Percentiles rank a stretch among this genome's conserved stretches.
These are phyloP conservation scores for Echium plantagineum DNA, from an alignment of 257 asterid species.

Conservation along the genomic window DNA sequence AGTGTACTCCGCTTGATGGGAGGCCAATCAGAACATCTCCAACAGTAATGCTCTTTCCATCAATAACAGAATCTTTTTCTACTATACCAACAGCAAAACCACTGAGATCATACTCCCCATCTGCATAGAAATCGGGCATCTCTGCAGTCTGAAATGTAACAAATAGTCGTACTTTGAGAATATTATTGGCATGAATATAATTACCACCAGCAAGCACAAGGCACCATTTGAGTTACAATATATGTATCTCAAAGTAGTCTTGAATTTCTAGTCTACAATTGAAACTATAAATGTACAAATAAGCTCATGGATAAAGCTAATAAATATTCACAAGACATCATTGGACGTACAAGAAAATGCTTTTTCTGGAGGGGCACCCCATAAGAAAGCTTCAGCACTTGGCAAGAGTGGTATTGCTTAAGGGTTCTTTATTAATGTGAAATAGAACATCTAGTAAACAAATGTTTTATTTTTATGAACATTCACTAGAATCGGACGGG, in stretches of 20 bases:
- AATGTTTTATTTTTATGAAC: background rate
- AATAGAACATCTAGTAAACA: too few relatives aligned
- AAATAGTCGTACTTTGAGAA: background rate
- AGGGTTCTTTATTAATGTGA: background rate
- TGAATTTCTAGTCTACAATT: background rate
- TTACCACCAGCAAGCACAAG: too few relatives aligned
- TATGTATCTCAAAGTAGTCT: background rate
- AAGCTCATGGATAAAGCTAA: too few relatives aligned
- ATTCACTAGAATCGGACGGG: background rate
- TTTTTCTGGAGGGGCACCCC: too few relatives aligned
- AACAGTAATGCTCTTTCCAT: conserved; percentile 56
- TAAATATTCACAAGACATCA: too few relatives aligned
- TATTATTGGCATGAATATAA: too few relatives aligned
- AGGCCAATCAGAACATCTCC: conserved; percentile 86
- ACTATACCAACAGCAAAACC: conserved; percentile 93
- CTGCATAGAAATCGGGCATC: conserved; percentile 92
- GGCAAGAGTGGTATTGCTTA: too few relatives aligned
- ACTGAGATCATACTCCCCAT: conserved; percentile 89
- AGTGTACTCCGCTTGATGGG: conserved; percentile 96
- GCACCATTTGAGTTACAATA: background rate
- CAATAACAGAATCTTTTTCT: conserved; percentile 61
- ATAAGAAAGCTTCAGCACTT: too few relatives aligned
- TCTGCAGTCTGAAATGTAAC: conserved; percentile 75
- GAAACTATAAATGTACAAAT: background rate
- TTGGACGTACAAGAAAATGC: too few relatives aligned